Conservation (phyloP, 1,139 yeast genomes). For the Maudiozyma humilis region DNA sequence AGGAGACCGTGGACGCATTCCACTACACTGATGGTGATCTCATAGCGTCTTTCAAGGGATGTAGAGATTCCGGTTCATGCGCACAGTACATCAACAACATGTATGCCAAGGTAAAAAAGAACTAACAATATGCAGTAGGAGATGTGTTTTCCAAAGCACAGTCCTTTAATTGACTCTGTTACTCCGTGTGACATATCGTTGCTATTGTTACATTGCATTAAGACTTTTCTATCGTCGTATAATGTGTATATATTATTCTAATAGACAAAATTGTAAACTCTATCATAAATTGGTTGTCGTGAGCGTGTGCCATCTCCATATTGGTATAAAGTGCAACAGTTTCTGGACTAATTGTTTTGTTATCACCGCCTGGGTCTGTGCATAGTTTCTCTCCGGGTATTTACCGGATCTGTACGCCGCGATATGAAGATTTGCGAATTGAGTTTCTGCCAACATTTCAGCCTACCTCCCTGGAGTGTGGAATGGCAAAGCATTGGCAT, state of each 20-base stretch:
- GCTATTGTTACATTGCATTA: too few relatives aligned
- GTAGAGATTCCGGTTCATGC: conserved; percentile 43
- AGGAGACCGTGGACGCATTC: conserved; percentile 32
- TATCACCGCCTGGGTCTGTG: background rate
- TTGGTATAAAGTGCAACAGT: too few relatives aligned
- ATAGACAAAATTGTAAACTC: too few relatives aligned
- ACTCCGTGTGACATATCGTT: too few relatives aligned
- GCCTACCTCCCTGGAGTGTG: too few relatives aligned
- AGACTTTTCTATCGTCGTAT: too few relatives aligned
- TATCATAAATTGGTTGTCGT: too few relatives aligned
- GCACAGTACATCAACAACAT: conserved; percentile 38
- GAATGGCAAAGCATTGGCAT: too few relatives aligned
- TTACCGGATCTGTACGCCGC: background rate
- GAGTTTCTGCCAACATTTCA: too few relatives aligned
- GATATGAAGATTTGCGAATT: background rate
- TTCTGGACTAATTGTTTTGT: background rate
- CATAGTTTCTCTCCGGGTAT: background rate
- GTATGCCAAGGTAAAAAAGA: conserved; percentile 9
- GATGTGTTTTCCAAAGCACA: background rate
- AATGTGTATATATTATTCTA: too few relatives aligned
- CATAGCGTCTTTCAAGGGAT: conserved; percentile 51
- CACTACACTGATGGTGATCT: conserved; percentile 56
- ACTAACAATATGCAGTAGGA: background rate
- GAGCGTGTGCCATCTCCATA: too few relatives aligned
- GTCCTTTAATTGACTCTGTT: too few relatives aligned